Base-by-base conservation (phyloP, 2,329 filamentous ascomycete genomes). In the Talaromyces islandicus region DNA sequence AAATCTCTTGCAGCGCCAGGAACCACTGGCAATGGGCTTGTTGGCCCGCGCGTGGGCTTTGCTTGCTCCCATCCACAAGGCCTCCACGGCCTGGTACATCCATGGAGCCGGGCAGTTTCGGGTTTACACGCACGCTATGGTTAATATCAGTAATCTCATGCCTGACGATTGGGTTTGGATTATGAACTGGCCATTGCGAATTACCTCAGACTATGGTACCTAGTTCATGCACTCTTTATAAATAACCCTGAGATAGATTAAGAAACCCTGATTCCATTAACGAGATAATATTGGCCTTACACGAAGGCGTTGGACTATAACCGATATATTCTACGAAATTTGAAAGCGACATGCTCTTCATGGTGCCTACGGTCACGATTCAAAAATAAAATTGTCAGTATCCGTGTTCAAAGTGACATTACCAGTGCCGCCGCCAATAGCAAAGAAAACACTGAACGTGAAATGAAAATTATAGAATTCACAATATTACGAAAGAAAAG, bases 31-130 rank as follows among this genome's bases (percentile, higher is more conserved):
- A 24, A 29, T 57, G 35, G 59, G 30, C 14, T 27, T 60, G 10
- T 38, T 58, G 38, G 50, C 51, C 19, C 59, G 59, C 17, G 29
- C n/a, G 12, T 54, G 29, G 25, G 55, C 54, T 35, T 30, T 50
- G 50, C 55, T 60, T 21, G 46, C 38, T 21, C 46, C 52, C 12
- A 11, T 58, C 4, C 32, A 21, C 35, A 51, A 60, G 12, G 21
- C 5, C 7, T 60, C 59, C 46, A 54, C 38, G 1, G 32, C 59
- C 14, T 60, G 59, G 59, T 58, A 58, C 21, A 60, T 60, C 30
- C 59, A 60, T 35, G 59, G 59, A 50, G 43, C 55, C 10, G 55
- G 51, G 10, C 41, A 51, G 7, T 50, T 50, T 30, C 55, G 24
- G 10, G 50, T 60, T 30, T 48, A 57, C 27, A 46, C 29, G 11